Evolutionary conservation across 1,284 basidiomycete genomes (phyloP), one percentile per base, ranked within the genome.

Genomic region (Lentinula novae-zelandiae): DNA sequence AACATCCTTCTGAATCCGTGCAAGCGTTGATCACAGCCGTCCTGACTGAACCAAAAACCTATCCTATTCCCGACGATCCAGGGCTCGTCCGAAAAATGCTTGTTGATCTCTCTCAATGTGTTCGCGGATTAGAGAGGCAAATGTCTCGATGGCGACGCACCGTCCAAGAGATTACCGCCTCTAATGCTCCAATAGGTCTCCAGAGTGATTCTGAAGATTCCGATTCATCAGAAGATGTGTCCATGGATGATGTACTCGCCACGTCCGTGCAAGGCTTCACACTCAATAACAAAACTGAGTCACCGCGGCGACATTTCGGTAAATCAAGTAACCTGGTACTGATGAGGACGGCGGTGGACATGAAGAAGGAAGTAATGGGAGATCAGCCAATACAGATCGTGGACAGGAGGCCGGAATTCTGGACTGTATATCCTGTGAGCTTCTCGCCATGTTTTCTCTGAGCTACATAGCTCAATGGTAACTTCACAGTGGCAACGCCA

Each of bases 271-370:
- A 33, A 53, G 51, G 15, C 9, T 20, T 60, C 27, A 46, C 62
- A 36, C 22, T 60, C 34, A 33, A 54, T 20, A 20, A 60, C 55
- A 46, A 46, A n/a, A n/a, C 33, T 10, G 33, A 52, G 17, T 48
- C 17, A 27, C 49, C 57, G 7, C 38, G 27, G n/a, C 57, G 61
- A 42, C 61, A 62, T 51, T 62, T 62, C 17, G 63, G 63, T 9
- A 48, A 55, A 50, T 57, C 60, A 12, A 60, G 63, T 42, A 56
- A 57, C 27, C 38, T 60, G 4, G 53, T 62, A 49, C 40, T 64
- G 20, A 33, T 64, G 22, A 53, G 58, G 55, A 50, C 60, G 12
- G 63, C 61, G 33, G 49, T 60, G 53, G 63, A 64, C 46, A 52
- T 59, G 12, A 46, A 50, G 44, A 42, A 55, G n/a, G 46, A 64